Conservation (phyloP, 305 asterid genomes). For the Fraxinus albicans region DNA sequence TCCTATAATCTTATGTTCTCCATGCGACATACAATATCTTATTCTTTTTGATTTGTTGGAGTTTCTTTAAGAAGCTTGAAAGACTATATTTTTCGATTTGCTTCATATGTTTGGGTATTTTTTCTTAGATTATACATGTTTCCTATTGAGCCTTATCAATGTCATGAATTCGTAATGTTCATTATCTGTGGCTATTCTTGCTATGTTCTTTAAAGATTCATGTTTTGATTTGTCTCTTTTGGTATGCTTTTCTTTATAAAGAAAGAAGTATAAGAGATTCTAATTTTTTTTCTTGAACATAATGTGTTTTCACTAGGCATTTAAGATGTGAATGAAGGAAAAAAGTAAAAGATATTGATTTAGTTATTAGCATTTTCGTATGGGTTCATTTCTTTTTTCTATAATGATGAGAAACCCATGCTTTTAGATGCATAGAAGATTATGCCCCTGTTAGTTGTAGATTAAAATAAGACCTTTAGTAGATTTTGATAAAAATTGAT, state of each 20-base stretch:
- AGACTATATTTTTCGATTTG: background rate
- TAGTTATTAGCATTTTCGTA: constrained; percentile 6
- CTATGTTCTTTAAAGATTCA: constrained; percentile 1
- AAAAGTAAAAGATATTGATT: background rate
- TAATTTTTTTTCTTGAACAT: background rate
- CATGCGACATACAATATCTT: background rate
- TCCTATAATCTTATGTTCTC: background rate
- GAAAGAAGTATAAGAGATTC: background rate
- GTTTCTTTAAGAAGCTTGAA: background rate
- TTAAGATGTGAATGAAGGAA: background rate
- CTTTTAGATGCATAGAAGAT: constrained; percentile 6
- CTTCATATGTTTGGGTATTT: background rate
- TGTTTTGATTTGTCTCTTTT: background rate
- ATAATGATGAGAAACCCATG: background rate
- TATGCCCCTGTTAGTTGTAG: too few species aligned
- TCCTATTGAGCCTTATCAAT: background rate
- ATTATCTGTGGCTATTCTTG: background rate
- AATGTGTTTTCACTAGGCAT: background rate
- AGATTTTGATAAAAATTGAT: too few species aligned
- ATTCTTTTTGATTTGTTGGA: background rate
- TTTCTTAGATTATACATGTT: background rate
- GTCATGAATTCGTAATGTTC: background rate
- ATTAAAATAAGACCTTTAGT: too few species aligned
- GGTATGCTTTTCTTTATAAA: background rate
- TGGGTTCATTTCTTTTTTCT: background rate